These are phyloP conservation scores for Polytrichum commune DNA, from an alignment of 225 moss, liverwort and hornwort species.

Conservation along the genomic window DNA sequence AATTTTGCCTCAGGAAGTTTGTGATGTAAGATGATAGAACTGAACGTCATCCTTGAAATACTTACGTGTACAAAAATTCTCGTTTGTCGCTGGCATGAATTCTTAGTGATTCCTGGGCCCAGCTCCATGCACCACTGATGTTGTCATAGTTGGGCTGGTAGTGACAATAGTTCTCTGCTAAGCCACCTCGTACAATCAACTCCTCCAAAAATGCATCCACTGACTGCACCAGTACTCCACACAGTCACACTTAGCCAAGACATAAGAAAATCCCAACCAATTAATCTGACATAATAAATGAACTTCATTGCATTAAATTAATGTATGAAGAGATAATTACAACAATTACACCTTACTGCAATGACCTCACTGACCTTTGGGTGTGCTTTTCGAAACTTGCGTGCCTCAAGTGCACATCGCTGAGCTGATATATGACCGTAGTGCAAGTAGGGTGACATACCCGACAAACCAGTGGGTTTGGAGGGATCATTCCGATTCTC, in stretches of 20 bases:
- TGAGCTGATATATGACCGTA: slow-evolving; percentile 88
- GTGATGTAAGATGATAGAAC: too few relatives aligned
- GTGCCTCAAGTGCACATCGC: slow-evolving; percentile 85
- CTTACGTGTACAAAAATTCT: slow-evolving; percentile 73
- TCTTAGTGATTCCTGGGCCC: slow-evolving; percentile 79
- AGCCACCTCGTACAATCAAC: slow-evolving; percentile 81
- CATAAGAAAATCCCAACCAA: not conserved
- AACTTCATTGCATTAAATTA: not conserved
- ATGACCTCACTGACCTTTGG: slow-evolving; percentile 45
- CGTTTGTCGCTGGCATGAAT: slow-evolving; percentile 83
- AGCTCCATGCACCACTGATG: slow-evolving; percentile 84
- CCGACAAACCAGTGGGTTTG: slow-evolving; percentile 72
- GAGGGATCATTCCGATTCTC: slow-evolving; percentile 91
- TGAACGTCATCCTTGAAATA: not conserved
- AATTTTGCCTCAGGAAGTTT: too few relatives aligned
- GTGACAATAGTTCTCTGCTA: slow-evolving; percentile 87
- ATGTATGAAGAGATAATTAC: too few relatives aligned
- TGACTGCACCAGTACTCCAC: slow-evolving; percentile 29
- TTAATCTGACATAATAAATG: not conserved
- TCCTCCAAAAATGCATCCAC: slow-evolving; percentile 91
- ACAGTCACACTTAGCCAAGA: not conserved
- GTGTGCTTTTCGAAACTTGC: slow-evolving; percentile 47
- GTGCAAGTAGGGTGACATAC: slow-evolving; percentile 91
- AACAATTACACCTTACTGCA: too few relatives aligned
- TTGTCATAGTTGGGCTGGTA: slow-evolving; percentile 97